Base-by-base conservation (phyloP, 495 filamentous ascomycete genomes). In the Geopyxis carbonaria region DNA sequence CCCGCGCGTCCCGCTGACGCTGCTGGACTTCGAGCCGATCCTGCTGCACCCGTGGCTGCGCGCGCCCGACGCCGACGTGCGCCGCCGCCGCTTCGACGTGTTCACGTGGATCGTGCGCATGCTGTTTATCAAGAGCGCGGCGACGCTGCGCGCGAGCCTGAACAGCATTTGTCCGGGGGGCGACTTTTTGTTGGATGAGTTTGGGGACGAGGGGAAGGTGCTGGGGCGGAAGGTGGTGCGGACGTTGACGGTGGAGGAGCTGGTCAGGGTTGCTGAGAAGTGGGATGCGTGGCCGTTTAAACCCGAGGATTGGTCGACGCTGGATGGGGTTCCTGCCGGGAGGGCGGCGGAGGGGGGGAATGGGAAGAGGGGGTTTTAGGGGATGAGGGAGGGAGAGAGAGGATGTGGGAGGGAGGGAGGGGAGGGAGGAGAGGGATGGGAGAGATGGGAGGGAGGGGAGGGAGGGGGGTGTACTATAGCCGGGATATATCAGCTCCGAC, bases 261-360 rank as follows among this genome's bases (percentile, higher is more conserved):
- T 67, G 27, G 49, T 63, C n/a, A 65, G 67, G 31, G 47, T 77
- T 4, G 22, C 63, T 2, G 56, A 63, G 42, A 60, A 61, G 8
- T 78, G 66, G 64, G 57, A 64, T 53, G 50, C 59, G 22, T 78
- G 73, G 72, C 71, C 72, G n/a, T 76, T 73, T 20, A 45, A 21
- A 11, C 23, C 34, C 5, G 28, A 31, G 25, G 34, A 38, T 21
- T 14, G 11, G n/a, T n/a, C 14, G 40, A 28, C 31, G 22, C 20
- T 7, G 31, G 40, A 24, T 15, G 31, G 10, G 1, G 14, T 21
- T 34, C 14, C n/a, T n/a, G n/a, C n/a, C n/a, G n/a, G n/a, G n/a
- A n/a, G 2, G 23, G 7, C 10, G 38, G 24, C 11, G 22, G 38
- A 40, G 22, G 14, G 13, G 22, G 18, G 25, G 38, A 31, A 1